A percentile compares a stretch with the other conserved stretches of the same genome.
Conservation (phyloP, 2,329 filamentous ascomycete genomes). For the Geosmithia putterillii region DNA sequence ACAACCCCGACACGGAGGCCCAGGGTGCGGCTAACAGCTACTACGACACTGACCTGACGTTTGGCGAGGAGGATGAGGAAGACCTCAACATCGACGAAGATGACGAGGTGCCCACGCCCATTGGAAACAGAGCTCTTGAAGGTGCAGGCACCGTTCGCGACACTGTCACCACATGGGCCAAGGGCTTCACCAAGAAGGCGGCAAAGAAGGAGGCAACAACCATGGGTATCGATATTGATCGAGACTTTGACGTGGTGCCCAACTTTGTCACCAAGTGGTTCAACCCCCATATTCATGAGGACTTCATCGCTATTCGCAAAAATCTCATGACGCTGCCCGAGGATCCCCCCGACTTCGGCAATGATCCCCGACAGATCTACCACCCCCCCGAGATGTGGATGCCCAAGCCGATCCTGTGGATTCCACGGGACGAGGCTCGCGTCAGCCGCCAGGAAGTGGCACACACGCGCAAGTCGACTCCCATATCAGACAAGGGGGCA, state of each 20-base stretch:
- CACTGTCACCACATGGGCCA: constrained; percentile 12
- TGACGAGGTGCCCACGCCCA: constrained; percentile 6
- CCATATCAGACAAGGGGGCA: constrained; percentile 55
- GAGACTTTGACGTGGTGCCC: constrained; percentile 16
- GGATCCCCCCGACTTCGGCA: constrained; percentile 46
- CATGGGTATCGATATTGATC: constrained; percentile 11
- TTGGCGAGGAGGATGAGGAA: constrained; percentile 21
- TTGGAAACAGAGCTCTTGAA: constrained; percentile 20
- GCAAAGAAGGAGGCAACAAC: constrained; percentile 15
- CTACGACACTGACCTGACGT: constrained; percentile 19
- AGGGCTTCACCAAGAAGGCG: constrained; percentile 17
- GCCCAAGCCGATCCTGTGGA: constrained; percentile 65
- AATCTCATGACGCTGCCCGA: constrained; percentile 40
- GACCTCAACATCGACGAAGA: constrained; percentile 14
- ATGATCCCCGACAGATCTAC: constrained; percentile 43
- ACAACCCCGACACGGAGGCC: constrained; percentile 7
- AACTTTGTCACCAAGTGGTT: constrained; percentile 56
- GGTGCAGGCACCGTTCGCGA: constrained; percentile 16
- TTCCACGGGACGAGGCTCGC: constrained; percentile 62
- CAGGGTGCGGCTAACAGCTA: constrained; percentile 19
- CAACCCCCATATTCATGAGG: constrained; percentile 63
- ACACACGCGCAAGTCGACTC: constrained; percentile 58
- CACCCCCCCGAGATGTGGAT: constrained; percentile 53
- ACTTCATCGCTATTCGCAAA: constrained; percentile 64
- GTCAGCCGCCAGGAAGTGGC: constrained; percentile 66